Conservation (phyloP, 2,329 filamentous ascomycete species). For the Pyrenophora graminea region DNA sequence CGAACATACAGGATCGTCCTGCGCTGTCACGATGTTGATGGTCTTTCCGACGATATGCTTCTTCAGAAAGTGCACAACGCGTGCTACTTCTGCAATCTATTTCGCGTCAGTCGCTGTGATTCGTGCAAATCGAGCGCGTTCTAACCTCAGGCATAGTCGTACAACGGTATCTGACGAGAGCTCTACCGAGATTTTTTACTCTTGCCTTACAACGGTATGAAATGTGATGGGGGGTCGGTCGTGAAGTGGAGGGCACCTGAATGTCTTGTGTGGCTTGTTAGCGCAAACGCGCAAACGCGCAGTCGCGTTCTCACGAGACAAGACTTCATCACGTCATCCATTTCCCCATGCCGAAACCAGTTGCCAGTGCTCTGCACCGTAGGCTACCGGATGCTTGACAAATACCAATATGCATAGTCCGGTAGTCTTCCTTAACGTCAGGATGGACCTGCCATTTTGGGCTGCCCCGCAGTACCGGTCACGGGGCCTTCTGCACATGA, state of each 20-base stretch:
- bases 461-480: slow-evolving; percentile 24
- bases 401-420: not conserved
- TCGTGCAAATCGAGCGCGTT: slow-evolving; percentile 1
- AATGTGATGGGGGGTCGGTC: not conserved
- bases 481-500: slow-evolving; percentile 14
- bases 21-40: slow-evolving; percentile 73
- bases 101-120: slow-evolving; percentile 11
- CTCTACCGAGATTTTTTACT: too few species aligned
- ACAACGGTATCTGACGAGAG: not conserved
- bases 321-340: slow-evolving; percentile 28
- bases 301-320: slow-evolving; percentile 34
- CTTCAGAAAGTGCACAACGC: slow-evolving; percentile 82
- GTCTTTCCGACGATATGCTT: slow-evolving; percentile 83
- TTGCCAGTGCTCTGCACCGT: not conserved
- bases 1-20: slow-evolving; percentile 65
- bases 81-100: slow-evolving; percentile 67
- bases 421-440: not conserved
- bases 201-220: too few species aligned
- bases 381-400: not conserved
- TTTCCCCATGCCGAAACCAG: not conserved
- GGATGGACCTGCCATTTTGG: slow-evolving; percentile 29
- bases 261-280: slow-evolving; percentile 1
- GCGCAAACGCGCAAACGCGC: too few species aligned
- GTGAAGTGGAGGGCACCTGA: not conserved
- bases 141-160: slow-evolving; percentile 46